These are phyloP conservation scores for Apiospora marii DNA, from an alignment of 2,329 filamentous ascomycete species.

Conservation along the genomic window DNA sequence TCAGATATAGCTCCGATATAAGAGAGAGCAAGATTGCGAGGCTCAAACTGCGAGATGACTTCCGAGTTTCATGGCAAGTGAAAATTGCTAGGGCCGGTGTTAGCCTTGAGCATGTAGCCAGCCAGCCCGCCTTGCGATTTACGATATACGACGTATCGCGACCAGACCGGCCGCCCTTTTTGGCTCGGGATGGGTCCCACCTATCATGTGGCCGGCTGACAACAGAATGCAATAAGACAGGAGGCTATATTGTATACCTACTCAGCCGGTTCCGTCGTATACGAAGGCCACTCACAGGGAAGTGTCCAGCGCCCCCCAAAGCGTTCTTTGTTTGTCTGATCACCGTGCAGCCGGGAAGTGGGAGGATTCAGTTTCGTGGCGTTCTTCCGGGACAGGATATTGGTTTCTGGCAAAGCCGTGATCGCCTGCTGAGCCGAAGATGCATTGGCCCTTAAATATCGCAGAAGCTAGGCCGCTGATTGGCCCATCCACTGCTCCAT, in stretches of 20 bases:
- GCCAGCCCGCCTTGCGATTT: background rate
- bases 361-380: slow-evolving; percentile 9
- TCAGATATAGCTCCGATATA: background rate
- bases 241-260: background rate
- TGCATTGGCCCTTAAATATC: slow-evolving; percentile 15
- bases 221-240: slow-evolving; percentile 8
- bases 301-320: background rate
- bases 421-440: slow-evolving; percentile 14
- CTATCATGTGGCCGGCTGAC: slow-evolving; percentile 1
- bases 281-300: background rate
- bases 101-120: background rate
- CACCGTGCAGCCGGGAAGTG: background rate
- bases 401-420: slow-evolving; percentile 7
- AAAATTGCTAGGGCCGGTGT: background rate
- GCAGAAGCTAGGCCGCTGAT: slow-evolving; percentile 4
- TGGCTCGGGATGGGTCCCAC: background rate
- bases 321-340: background rate
- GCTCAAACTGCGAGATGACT: background rate
- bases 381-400: slow-evolving; percentile 1
- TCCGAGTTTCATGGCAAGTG: background rate
- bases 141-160: slow-evolving; percentile 21
- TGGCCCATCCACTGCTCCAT: background rate
- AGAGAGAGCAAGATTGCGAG: background rate
- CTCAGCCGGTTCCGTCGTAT: background rate
- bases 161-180: background rate